phyloP scores from a whole-genome alignment of 352 stramenopile genomes.

The Thraustochytrium sp. region DNA sequence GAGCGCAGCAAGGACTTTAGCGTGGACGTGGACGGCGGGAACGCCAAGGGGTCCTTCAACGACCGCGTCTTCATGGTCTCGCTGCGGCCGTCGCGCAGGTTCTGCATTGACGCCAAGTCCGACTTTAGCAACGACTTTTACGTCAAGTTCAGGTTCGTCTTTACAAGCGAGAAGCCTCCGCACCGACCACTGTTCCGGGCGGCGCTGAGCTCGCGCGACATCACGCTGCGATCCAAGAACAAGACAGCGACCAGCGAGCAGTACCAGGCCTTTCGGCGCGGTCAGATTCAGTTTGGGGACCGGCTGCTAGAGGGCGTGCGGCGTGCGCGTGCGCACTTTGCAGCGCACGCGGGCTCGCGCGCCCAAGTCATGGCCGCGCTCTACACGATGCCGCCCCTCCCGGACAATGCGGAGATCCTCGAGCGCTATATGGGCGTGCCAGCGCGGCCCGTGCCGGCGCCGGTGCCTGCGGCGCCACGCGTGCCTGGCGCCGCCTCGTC shows the following conservation, averaged over 20 bases:
- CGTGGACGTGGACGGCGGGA: neutral
- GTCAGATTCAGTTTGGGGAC: neutral
- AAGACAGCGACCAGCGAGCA: slow-evolving; percentile 1
- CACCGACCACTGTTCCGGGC: neutral
- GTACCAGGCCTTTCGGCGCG: slow-evolving; percentile 2
- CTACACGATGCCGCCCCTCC: neutral
- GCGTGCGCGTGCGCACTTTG: neutral
- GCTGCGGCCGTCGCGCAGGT: neutral
- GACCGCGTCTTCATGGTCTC: neutral
- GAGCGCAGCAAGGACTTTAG: slow-evolving; percentile 14
- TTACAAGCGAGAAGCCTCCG: neutral
- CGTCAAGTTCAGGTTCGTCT: neutral
- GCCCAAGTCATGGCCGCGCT: neutral
- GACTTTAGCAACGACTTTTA: slow-evolving; percentile 16
- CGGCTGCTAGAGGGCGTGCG: neutral
- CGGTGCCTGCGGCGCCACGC: neutral
- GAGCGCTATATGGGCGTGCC: neutral
- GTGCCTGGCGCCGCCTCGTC: neutral
- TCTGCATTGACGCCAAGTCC: slow-evolving; percentile 12
- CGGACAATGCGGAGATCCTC: neutral
- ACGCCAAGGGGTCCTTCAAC: neutral
- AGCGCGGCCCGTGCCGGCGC: neutral
- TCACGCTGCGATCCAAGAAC: slow-evolving; percentile 6
- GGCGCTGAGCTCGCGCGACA: neutral
- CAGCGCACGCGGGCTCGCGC: neutral